These are phyloP conservation scores for maize (Zea mays) DNA, from an alignment of 176 grass and related monocot genomes.

Conservation along the genomic window DNA sequence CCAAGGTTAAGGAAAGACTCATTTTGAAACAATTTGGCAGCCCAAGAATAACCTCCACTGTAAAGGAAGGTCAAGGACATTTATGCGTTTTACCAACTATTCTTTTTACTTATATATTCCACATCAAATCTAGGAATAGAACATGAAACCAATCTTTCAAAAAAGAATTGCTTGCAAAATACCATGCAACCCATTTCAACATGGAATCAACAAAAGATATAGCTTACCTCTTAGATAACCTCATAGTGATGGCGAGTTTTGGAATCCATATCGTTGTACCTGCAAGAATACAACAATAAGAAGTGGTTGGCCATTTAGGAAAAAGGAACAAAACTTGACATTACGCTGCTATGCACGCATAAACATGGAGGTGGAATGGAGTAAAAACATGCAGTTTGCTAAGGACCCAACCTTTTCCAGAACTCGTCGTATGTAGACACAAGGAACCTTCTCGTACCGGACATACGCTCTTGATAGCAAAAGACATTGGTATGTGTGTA, in stretches of 20 bases:
- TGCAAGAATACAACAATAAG: conserved; percentile 35
- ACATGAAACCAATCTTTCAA: neutral
- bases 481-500: conserved; percentile 58
- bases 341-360: neutral
- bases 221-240: conserved; percentile 82
- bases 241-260: conserved; percentile 89
- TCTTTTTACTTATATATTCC: neutral
- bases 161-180: neutral
- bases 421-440: conserved; percentile 80
- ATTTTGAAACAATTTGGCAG: conserved; percentile 11
- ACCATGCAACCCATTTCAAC: conserved; percentile 4
- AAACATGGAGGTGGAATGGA: neutral
- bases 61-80: neutral
- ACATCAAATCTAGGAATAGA: conserved; percentile 1
- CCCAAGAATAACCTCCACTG: neutral
- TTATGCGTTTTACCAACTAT: neutral
- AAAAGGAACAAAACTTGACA: conserved; percentile 11
- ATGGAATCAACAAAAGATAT: conserved; percentile 11
- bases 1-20: neutral
- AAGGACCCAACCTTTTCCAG: conserved; percentile 71
- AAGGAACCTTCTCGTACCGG: conserved; percentile 86
- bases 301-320: neutral
- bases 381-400: conserved; percentile 17
- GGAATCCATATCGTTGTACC: conserved; percentile 78
- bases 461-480: conserved; percentile 88